These are phyloP conservation scores for Plasmodium chabaudi DNA, from an alignment of 169 alveolate genomes.

Conservation along the genomic window DNA sequence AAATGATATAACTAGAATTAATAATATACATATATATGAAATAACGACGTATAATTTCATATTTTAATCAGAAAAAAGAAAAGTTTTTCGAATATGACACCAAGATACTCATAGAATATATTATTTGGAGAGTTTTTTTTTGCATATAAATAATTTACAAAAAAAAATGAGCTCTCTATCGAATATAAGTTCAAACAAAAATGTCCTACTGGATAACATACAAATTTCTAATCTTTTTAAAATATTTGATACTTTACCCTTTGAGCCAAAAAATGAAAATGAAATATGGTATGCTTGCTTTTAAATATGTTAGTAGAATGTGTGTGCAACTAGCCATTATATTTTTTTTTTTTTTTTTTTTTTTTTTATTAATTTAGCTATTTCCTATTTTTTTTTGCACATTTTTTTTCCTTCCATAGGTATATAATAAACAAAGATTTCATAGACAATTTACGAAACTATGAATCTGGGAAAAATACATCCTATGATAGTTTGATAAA, in stretches of 20 bases:
- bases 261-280: slow-evolving; percentile 58
- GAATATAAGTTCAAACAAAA: slow-evolving; percentile 18
- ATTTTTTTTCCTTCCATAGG: slow-evolving; percentile 1
- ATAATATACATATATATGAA: too few species aligned
- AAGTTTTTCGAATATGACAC: too few species aligned
- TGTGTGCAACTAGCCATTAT: not conserved
- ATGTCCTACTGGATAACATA: slow-evolving; percentile 40
- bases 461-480: slow-evolving; percentile 34
- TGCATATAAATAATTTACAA: not conserved
- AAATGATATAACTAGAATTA: too few species aligned
- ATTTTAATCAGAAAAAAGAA: too few species aligned
- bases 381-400: not conserved
- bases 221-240: slow-evolving; percentile 58
- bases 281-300: slow-evolving; percentile 36
- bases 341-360: not conserved
- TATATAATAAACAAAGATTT: slow-evolving; percentile 52
- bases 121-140: too few species aligned
- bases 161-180: slow-evolving; percentile 34
- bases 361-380: too few species aligned
- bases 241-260: slow-evolving; percentile 55
- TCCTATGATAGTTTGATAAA: slow-evolving; percentile 15
- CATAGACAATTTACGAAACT: slow-evolving; percentile 55
- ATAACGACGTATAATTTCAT: too few species aligned
- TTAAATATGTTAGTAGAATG: not conserved
- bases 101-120: too few species aligned